These are phyloP conservation scores for Bolboschoenus planiculmis DNA, from an alignment of 176 grass and related monocot species.

Conservation along the genomic window DNA sequence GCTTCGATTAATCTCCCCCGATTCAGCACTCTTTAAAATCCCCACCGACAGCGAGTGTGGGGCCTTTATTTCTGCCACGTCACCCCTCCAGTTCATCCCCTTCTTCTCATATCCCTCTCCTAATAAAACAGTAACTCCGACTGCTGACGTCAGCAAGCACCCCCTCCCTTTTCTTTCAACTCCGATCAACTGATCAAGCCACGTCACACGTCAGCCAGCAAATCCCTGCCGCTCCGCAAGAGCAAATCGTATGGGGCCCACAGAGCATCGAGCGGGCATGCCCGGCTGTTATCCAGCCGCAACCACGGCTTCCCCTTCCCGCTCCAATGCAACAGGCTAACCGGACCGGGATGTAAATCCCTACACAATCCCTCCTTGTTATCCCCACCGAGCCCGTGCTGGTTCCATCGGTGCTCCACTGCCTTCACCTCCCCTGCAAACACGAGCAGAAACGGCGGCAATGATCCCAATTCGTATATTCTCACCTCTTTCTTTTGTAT, in stretches of 20 bases:
- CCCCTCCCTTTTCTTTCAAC: not conserved
- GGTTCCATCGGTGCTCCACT: slow-evolving; percentile 95
- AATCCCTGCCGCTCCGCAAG: slow-evolving; percentile 34
- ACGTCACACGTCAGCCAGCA: slow-evolving; percentile 19
- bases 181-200: slow-evolving; percentile 15
- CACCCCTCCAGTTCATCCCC: not conserved
- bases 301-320: slow-evolving; percentile 98
- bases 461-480: slow-evolving; percentile 88
- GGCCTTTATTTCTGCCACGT: not conserved
- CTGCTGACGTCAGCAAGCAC: slow-evolving; percentile 28
- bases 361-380: slow-evolving; percentile 81
- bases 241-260: slow-evolving; percentile 95
- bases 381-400: slow-evolving; percentile 93
- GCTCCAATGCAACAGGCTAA: slow-evolving; percentile 98
- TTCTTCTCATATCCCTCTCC: slow-evolving; percentile 3
- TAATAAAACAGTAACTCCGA: slow-evolving; percentile 17
- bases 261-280: slow-evolving; percentile 74
- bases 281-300: slow-evolving; percentile 61
- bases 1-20: not conserved
- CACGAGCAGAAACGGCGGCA: slow-evolving; percentile 82
- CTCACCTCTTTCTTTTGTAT: slow-evolving; percentile 85
- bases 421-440: slow-evolving; percentile 92
- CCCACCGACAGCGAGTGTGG: not conserved
- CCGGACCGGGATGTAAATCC: slow-evolving; percentile 77
- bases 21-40: slow-evolving; percentile 3